These are phyloP conservation scores for Magnolia kwangsiensis DNA, from an alignment of 164 flowering plant genomes.

Conservation along the genomic window DNA sequence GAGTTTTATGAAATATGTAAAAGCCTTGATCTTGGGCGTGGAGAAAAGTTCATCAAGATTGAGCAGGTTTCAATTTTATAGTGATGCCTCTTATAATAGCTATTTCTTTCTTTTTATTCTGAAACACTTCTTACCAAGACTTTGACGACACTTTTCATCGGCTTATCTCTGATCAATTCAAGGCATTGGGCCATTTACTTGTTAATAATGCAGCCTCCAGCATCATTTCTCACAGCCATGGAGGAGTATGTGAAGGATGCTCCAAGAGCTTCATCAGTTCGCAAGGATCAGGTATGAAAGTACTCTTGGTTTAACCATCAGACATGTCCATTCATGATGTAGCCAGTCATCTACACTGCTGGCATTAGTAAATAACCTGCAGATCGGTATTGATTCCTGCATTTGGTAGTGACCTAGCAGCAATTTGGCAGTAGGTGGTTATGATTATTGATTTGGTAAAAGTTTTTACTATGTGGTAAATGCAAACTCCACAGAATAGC, in stretches of 20 bases:
- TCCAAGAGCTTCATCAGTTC: constrained; percentile 61
- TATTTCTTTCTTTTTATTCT: not conserved
- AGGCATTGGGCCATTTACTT: constrained; percentile 3
- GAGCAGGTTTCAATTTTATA: constrained; percentile 66
- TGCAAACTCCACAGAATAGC: no score
- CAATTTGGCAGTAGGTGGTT: not conserved
- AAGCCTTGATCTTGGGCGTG: constrained; percentile 83
- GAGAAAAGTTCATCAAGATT: constrained; percentile 82
- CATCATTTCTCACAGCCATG: constrained; percentile 95
- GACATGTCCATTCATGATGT: not conserved
- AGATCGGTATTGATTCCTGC: not conserved
- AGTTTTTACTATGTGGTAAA: not conserved
- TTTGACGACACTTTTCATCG: not conserved
- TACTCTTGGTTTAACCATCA: not conserved
- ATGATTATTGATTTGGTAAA: not conserved
- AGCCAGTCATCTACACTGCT: not conserved
- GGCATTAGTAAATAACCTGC: not conserved
- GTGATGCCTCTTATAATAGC: not conserved
- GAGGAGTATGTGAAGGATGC: constrained; percentile 97
- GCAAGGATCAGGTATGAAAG: constrained; percentile 56
- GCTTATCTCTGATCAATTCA: not conserved
- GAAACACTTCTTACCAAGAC: no score
- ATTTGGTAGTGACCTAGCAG: not conserved
- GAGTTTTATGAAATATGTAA: constrained; percentile 95
- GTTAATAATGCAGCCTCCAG: constrained; percentile 62